Percentiles rank a stretch among this genome's conserved stretches.
These are phyloP conservation scores for Pseudogymnoascus sp. DNA, from an alignment of 2,329 filamentous ascomycete genomes.

Conservation along the genomic window DNA sequence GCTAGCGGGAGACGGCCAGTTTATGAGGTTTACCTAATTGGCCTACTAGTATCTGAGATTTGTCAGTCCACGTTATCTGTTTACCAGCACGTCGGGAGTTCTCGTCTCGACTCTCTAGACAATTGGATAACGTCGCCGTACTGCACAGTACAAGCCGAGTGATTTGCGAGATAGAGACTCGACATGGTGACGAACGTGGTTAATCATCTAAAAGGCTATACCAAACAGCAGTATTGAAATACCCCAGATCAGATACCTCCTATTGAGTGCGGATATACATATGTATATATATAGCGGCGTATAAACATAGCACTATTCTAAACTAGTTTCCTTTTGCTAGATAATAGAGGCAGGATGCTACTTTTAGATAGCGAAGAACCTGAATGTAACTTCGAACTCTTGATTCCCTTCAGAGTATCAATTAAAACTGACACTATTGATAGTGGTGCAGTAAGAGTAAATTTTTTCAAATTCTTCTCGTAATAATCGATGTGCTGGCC, in stretches of 20 bases:
- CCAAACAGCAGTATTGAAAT: not conserved
- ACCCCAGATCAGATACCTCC: not conserved
- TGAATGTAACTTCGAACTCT: not conserved
- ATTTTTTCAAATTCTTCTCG: not conserved
- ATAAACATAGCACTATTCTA: not conserved
- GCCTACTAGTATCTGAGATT: too few relatives aligned
- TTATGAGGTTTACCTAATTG: not conserved
- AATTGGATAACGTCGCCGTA: too few relatives aligned
- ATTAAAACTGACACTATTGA: not conserved
- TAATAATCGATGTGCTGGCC: constrained; percentile 4
- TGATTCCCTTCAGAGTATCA: not conserved
- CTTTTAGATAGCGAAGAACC: not conserved
- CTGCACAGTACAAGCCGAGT: too few relatives aligned
- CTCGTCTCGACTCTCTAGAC: too few relatives aligned
- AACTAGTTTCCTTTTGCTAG: not conserved
- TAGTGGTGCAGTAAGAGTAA: not conserved
- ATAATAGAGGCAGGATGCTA: not conserved
- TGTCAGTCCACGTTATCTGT: too few relatives aligned
- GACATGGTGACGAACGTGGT: not conserved
- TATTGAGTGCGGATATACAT: not conserved
- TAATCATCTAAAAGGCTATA: not conserved
- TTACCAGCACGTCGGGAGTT: too few relatives aligned
- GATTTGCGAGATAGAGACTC: not conserved
- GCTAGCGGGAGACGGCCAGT: not conserved
- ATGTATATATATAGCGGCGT: not conserved